Evolutionary conservation across 768 basidiomycete species (phyloP).

Genomic region (Mycena crocata): DNA sequence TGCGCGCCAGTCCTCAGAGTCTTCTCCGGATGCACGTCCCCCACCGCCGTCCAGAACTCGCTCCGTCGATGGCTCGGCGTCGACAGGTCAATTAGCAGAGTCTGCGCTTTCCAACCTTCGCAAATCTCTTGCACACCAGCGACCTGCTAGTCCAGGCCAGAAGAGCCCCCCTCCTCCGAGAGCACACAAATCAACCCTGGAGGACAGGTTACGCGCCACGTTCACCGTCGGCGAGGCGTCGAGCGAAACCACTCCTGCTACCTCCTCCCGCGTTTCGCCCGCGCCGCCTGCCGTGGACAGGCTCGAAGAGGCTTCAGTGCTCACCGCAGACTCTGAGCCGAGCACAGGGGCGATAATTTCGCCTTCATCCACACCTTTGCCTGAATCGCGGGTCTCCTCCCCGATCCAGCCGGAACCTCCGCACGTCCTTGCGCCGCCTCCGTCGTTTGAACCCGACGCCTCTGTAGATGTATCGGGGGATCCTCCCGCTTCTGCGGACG

Average conservation of each 20-base stretch:
- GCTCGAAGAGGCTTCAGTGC: not conserved
- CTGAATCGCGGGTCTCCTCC: conserved; percentile 50
- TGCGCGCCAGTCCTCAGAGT: conserved; percentile 28
- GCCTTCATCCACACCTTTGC: conserved; percentile 57
- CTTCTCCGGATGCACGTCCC: conserved; percentile 20
- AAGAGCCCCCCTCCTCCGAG: conserved; percentile 35
- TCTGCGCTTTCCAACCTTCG: conserved; percentile 69
- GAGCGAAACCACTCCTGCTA: conserved; percentile 52
- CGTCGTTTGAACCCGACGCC: not conserved
- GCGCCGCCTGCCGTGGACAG: conserved; percentile 37
- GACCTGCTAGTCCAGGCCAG: conserved; percentile 54
- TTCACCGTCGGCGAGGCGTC: conserved; percentile 70
- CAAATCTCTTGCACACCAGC: conserved; percentile 70
- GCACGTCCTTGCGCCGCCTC: conserved; percentile 1
- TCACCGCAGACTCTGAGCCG: not conserved
- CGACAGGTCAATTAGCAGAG: conserved; percentile 70
- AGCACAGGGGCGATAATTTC: conserved; percentile 51
- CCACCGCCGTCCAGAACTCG: conserved; percentile 19
- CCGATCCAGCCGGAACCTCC: conserved; percentile 29
- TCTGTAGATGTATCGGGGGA: too few relatives aligned
- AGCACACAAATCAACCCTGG: conserved; percentile 68
- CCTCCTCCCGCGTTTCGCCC: conserved; percentile 57
- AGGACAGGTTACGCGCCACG: conserved; percentile 78
- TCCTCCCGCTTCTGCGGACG: too few relatives aligned
- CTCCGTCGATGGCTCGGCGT: conserved; percentile 42